These are phyloP conservation scores for Sanguinoderma infundibulare DNA, from an alignment of 1,284 basidiomycete genomes.

Conservation along the genomic window DNA sequence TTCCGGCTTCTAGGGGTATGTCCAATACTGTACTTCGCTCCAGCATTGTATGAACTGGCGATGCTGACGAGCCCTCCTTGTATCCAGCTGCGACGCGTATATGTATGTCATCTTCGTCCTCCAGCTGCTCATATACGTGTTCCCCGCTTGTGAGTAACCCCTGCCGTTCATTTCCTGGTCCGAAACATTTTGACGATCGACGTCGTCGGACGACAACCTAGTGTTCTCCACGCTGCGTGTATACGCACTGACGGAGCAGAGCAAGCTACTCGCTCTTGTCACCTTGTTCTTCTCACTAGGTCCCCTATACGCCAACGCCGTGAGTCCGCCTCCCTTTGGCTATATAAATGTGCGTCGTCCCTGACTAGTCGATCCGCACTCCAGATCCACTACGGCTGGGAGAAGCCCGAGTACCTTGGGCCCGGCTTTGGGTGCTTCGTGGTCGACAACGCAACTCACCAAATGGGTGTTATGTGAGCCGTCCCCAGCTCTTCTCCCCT, in stretches of 20 bases:
- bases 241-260: conserved; percentile 3
- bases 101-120: conserved; percentile 6
- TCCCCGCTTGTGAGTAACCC: conserved; percentile 4
- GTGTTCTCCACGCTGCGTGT: conserved; percentile 8
- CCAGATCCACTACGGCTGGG: conserved; percentile 5
- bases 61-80: no score
- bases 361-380: not conserved
- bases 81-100: conserved; percentile 5
- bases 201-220: not conserved
- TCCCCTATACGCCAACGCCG: conserved; percentile 6
- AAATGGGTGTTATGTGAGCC: conserved; percentile 6
- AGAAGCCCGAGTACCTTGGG: conserved; percentile 1
- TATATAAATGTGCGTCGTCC: not conserved
- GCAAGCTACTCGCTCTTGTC: not conserved
- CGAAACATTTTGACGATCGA: not conserved
- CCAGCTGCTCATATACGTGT: conserved; percentile 8
- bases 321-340: not conserved
- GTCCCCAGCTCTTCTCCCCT: not conserved
- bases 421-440: conserved; percentile 4
- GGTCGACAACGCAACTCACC: not conserved
- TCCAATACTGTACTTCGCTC: not conserved
- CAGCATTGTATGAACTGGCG: not conserved
- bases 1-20: not conserved
- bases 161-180: no score
- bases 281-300: conserved; percentile 4